Evolutionary conservation across 192 early-diverging fungal species (phyloP).

Genomic region (Podila clonocystis): DNA sequence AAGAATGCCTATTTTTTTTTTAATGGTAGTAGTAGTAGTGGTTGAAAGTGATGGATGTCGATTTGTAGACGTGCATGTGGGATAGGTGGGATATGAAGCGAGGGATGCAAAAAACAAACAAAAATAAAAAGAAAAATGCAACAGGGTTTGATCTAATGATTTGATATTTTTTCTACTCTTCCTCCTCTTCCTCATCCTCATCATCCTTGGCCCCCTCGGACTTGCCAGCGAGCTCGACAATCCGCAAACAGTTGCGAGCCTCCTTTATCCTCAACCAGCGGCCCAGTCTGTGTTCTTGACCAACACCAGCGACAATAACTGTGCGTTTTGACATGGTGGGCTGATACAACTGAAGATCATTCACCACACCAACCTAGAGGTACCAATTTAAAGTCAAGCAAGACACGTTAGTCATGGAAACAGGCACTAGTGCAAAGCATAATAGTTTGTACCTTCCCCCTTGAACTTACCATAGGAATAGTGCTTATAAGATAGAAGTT

Average conservation of each 20-base stretch:
- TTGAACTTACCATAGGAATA: conserved; percentile 70
- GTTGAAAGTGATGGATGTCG: too few species aligned
- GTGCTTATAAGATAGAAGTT: conserved; percentile 66
- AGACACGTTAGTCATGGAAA: neutral
- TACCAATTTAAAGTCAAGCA: neutral
- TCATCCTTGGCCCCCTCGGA: conserved; percentile 10
- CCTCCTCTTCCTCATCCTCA: conserved; percentile 8
- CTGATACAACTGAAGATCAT: conserved; percentile 44
- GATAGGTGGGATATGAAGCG: too few species aligned
- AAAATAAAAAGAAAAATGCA: too few species aligned
- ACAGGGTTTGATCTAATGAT: too few species aligned
- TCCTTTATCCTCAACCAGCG: conserved; percentile 88
- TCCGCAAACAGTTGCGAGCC: conserved; percentile 77
- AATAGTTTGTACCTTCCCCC: too few species aligned
- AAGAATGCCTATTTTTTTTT: too few species aligned
- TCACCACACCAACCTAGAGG: conserved; percentile 31
- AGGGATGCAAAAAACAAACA: too few species aligned
- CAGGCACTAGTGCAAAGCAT: neutral
- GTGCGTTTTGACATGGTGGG: conserved; percentile 53
- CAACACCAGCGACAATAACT: conserved; percentile 75
- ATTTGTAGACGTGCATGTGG: too few species aligned
- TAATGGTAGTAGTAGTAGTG: too few species aligned
- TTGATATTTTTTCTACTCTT: neutral
- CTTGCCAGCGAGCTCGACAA: conserved; percentile 69
- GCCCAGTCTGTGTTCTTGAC: conserved; percentile 91